Conservation (phyloP, 2,329 filamentous ascomycete species). For the Alternaria triticina region DNA sequence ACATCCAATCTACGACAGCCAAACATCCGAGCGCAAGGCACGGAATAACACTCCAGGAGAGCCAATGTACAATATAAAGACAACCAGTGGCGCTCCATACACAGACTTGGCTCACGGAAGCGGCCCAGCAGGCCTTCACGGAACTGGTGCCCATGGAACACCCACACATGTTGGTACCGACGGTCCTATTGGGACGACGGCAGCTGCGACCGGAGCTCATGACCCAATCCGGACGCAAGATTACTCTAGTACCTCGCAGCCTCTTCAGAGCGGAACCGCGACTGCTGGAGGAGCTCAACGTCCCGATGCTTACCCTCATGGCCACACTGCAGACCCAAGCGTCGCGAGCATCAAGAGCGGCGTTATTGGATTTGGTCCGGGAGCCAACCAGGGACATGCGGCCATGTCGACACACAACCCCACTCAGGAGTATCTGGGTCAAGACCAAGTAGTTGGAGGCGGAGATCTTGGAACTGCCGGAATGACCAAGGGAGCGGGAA, state of each 20-base stretch:
- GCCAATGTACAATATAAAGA: constrained; percentile 9
- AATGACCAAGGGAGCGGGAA: not conserved
- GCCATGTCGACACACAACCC: constrained; percentile 25
- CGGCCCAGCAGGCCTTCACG: constrained; percentile 7
- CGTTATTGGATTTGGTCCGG: constrained; percentile 44
- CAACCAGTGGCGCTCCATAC: constrained; percentile 16
- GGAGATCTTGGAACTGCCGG: constrained; percentile 20
- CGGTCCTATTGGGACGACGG: constrained; percentile 5
- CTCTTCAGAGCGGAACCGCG: not conserved
- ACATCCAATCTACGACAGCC: constrained; percentile 38
- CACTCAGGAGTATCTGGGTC: constrained; percentile 14
- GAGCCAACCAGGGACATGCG: constrained; percentile 29
- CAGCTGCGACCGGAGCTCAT: not conserved
- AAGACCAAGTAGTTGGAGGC: constrained; percentile 25
- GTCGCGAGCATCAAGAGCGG: constrained; percentile 50
- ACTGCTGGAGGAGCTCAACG: constrained; percentile 15
- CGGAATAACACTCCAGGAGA: constrained; percentile 3
- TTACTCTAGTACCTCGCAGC: not conserved
- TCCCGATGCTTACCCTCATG: constrained; percentile 22
- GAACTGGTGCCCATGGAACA: constrained; percentile 1
- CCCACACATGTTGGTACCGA: constrained; percentile 12
- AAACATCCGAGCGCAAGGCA: constrained; percentile 28
- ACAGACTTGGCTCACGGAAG: constrained; percentile 15
- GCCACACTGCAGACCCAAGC: constrained; percentile 30
- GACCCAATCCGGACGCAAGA: constrained; percentile 1